Evolutionary conservation across 495 filamentous ascomycete species (phyloP), one percentile per base, ranked within the genome.

Genomic region (Neurospora sublineolata): DNA sequence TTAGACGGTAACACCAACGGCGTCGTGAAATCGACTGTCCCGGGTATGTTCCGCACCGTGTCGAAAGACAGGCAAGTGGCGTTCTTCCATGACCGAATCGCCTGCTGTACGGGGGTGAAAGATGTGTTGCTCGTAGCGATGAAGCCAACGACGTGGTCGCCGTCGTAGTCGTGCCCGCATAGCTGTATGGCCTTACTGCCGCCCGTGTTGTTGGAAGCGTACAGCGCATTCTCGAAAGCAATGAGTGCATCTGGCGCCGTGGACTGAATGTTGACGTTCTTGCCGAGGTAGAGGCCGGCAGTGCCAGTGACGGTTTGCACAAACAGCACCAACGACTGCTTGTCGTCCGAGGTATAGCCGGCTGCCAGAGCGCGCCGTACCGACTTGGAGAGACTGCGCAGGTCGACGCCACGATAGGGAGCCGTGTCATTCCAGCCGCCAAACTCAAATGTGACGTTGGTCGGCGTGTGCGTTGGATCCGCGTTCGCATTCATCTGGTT

Each of bases 141-240:
- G 37, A 82, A n/a, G 2, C 81, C 81, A 68, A 83, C 80, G 30
- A 78, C 73, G 75, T 80, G 80, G 4, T 58, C 36, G 71, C 69
- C 70, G 69, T 76, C 72, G 52, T 74, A 76, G 64, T 72, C 37
- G 1, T 73, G 71, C 23, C 71, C 73, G 71, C 80, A 81, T 37
- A 83, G 76, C 75, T 83, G 79, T 75, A 82, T 80, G 8, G 82
- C 79, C 46, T 79, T 11, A 36, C 72, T 77, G n/a, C 23, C 82
- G 75, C 70, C 77, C 18, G 52, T 71, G 3, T 75, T 20, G 33
- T 68, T 41, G 14, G 39, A 18, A 41, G 39, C 14, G 39, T 41
- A 41, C 14, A 41, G 5, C 2, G 39, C 39, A 41, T 41, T 41
- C 14, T 41, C 39, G 39, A 41, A 41, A 41, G 39, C 39, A 41